Evolutionary conservation across 2,329 filamentous ascomycete genomes (phyloP), one percentile per base, ranked within the genome.

Genomic region (Thyridium curvatum): DNA sequence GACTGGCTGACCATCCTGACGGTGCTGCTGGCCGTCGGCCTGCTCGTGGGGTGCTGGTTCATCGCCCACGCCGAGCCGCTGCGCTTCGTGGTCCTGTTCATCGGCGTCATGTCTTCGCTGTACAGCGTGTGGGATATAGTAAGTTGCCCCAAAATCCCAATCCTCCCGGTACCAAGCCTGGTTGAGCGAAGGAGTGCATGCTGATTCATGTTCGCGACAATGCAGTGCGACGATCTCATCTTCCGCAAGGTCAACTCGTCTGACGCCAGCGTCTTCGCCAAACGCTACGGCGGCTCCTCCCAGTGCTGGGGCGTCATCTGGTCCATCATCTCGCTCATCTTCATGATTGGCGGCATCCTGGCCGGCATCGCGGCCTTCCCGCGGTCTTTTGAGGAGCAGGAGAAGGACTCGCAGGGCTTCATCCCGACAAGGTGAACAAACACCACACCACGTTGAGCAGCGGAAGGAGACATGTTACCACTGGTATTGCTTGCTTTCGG

Each of bases 71-170:
- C 82, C 1, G 78, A 87, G 59, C 74, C 84, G 4, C 60, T 90
- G 57, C 69, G 84, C 42, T 90, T 84, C 53, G 74, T 88, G 3
- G 48, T 52, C 16, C 71, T 90, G 18, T 90, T 90, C 52, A 87
- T 90, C 44, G 85, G 85, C 32, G 84, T 89, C 50, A 89, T 90
- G 85, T 84, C 79, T 7, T 82, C 79, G 2, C 71, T 90, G 1
- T 90, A 90, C 60, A 86, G 81, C 47, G 84, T 86, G 5, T 90
- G 85, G 85, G 85, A 90, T 65, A 90, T 90, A 49, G 71, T 74
- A 52, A 62, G 71, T 54, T 35, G 12, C 21, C n/a, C n/a, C n/a
- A n/a, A n/a, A n/a, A n/a, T n/a, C n/a, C n/a, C n/a, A n/a, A n/a
- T n/a, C n/a, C n/a, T n/a, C n/a, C n/a, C n/a, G n/a, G n/a, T n/a